Percentiles rank a stretch among this genome's conserved stretches.
Conservation (phyloP, 2,329 filamentous ascomycete genomes). For the Thelonectria blattea region DNA sequence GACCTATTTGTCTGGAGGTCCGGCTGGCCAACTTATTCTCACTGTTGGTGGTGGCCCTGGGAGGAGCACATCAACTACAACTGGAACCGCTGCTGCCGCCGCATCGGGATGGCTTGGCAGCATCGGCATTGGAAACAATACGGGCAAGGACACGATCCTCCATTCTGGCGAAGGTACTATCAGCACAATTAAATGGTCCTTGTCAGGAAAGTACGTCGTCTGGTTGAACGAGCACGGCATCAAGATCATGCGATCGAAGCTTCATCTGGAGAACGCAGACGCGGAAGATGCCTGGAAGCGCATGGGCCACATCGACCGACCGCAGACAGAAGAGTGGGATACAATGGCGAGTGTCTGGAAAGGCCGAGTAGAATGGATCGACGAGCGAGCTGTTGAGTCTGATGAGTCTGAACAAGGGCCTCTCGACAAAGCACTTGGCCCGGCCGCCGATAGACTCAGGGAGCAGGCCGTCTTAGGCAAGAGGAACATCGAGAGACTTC, state of each 20-base stretch:
- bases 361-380: constrained; percentile 89
- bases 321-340: constrained; percentile 86
- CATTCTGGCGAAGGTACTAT: constrained; percentile 94
- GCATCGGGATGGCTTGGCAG: constrained; percentile 91
- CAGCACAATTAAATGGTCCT: constrained; percentile 91
- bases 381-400: constrained; percentile 77
- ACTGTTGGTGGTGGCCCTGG: constrained; percentile 83
- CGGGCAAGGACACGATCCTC: constrained; percentile 82
- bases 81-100: constrained; percentile 78
- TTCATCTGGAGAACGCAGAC: constrained; percentile 78
- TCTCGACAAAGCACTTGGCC: constrained; percentile 46
- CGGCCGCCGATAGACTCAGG: constrained; percentile 54
- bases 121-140: constrained; percentile 79
- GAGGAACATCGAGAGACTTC: constrained; percentile 72
- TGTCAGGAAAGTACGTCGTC: constrained; percentile 88
- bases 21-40: constrained; percentile 85
- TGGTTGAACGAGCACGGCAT: constrained; percentile 98
- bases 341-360: constrained; percentile 98
- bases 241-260: constrained; percentile 93
- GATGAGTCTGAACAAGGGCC: constrained; percentile 62
- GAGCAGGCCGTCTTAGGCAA: constrained; percentile 56
- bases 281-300: constrained; percentile 90
- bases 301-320: constrained; percentile 89
- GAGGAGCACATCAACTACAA: constrained; percentile 85
- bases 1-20: constrained; percentile 88